Percentiles rank a stretch among this genome's conserved stretches.
phyloP scores from a whole-genome alignment of 352 stramenopile species.

The Phytophthora foliorum region DNA sequence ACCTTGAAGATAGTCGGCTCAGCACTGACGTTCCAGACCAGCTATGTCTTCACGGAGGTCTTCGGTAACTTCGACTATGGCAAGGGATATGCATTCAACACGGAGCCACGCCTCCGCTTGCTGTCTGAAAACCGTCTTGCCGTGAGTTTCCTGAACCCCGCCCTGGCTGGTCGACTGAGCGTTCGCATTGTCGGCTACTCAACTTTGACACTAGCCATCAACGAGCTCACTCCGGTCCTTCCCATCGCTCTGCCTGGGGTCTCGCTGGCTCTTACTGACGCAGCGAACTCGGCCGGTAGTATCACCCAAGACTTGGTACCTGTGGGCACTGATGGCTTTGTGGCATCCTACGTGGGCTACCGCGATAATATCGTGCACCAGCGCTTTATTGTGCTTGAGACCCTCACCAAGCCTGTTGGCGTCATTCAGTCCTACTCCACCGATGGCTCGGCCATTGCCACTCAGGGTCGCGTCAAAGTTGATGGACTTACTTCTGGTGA shows the following conservation, averaged over 20 bases:
- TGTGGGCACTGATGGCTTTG: slow-evolving; percentile 53
- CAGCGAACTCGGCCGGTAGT: slow-evolving; percentile 8
- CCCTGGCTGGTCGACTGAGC: slow-evolving; percentile 49
- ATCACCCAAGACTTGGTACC: slow-evolving; percentile 60
- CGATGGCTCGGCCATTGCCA: slow-evolving; percentile 31
- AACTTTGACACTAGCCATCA: slow-evolving; percentile 46
- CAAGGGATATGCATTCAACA: slow-evolving; percentile 42
- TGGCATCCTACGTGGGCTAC: slow-evolving; percentile 55
- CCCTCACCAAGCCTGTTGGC: slow-evolving; percentile 54
- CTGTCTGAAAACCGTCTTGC: slow-evolving; percentile 62
- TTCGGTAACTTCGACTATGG: slow-evolving; percentile 57
- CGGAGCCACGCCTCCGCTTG: slow-evolving; percentile 50
- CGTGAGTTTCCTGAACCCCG: slow-evolving; percentile 74
- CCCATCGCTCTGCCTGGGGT: slow-evolving; percentile 47
- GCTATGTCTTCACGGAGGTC: slow-evolving; percentile 57
- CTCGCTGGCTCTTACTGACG: slow-evolving; percentile 31
- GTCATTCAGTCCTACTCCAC: slow-evolving; percentile 51
- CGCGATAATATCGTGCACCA: slow-evolving; percentile 46
- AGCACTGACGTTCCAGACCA: slow-evolving; percentile 49
- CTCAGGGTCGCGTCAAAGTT: slow-evolving; percentile 29
- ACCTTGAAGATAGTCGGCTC: slow-evolving; percentile 41
- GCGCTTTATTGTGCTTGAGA: slow-evolving; percentile 58
- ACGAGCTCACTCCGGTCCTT: slow-evolving; percentile 62
- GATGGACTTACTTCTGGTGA: slow-evolving; percentile 35
- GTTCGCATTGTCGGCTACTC: slow-evolving; percentile 63